phyloP scores from a whole-genome alignment of 148 eudicot genomes.

The Rhododendron molle region DNA sequence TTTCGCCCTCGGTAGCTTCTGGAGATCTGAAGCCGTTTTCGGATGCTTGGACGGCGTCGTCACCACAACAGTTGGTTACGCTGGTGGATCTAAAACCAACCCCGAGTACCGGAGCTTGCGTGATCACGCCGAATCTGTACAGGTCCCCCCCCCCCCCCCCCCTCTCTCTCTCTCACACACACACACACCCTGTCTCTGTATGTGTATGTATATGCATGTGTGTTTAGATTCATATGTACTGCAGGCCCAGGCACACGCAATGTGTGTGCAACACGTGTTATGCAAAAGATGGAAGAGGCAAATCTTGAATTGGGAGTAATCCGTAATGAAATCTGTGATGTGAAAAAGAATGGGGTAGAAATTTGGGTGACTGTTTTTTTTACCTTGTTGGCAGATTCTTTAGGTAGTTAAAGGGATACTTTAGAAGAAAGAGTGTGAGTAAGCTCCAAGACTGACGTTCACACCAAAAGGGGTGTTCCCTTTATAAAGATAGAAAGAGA shows the following conservation, averaged over 20 bases:
- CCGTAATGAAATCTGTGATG: no score
- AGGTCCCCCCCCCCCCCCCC: constrained; percentile 31
- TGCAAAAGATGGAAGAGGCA: not conserved
- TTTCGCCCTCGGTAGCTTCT: constrained; percentile 91
- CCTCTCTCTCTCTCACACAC: not conserved
- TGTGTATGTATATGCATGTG: not conserved
- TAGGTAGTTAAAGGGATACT: no score
- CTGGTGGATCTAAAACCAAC: constrained; percentile 68
- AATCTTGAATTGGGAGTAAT: not conserved
- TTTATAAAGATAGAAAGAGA: not conserved
- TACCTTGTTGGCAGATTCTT: no score
- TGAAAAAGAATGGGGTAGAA: no score
- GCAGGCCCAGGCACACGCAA: not conserved
- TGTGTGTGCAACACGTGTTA: not conserved
- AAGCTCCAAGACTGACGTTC: no score
- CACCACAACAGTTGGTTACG: constrained; percentile 73
- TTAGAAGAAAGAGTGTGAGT: no score
- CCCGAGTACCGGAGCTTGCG: constrained; percentile 87
- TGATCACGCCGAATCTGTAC: constrained; percentile 85
- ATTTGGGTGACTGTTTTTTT: no score
- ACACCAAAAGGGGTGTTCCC: no score
- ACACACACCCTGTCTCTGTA: no score
- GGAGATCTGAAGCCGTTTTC: constrained; percentile 90
- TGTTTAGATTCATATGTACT: not conserved
- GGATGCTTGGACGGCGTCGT: constrained; percentile 90